phyloP scores from a whole-genome alignment of 1,284 basidiomycete genomes.

The Heliocybe sulcata region DNA sequence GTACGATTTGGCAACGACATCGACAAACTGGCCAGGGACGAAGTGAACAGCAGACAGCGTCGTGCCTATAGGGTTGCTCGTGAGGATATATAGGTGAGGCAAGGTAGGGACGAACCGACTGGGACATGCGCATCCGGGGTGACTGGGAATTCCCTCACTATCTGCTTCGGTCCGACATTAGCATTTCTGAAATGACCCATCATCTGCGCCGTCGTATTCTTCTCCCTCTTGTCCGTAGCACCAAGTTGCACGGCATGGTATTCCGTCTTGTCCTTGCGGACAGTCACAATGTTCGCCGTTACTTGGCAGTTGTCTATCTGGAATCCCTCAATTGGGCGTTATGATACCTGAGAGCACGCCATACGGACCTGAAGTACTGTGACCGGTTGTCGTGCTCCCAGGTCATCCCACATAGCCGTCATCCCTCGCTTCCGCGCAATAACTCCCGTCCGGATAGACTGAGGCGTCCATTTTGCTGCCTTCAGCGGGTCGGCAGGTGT shows the following conservation, averaged over 20 bases:
- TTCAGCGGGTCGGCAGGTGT: slow-evolving; percentile 19
- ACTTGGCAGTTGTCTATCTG: slow-evolving; percentile 84
- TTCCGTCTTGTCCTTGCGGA: slow-evolving; percentile 56
- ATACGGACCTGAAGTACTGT: slow-evolving; percentile 86
- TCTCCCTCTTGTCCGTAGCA: slow-evolving; percentile 60
- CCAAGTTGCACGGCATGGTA: slow-evolving; percentile 88
- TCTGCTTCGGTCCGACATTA: slow-evolving; percentile 78
- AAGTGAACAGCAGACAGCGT: slow-evolving; percentile 90
- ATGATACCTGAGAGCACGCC: slow-evolving; percentile 4
- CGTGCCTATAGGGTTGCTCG: slow-evolving; percentile 51
- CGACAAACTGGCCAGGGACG: slow-evolving; percentile 95
- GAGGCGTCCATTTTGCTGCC: slow-evolving; percentile 72
- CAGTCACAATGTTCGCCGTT: slow-evolving; percentile 64
- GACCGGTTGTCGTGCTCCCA: slow-evolving; percentile 83
- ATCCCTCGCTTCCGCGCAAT: slow-evolving; percentile 96
- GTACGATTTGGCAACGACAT: slow-evolving; percentile 89
- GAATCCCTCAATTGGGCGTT: slow-evolving; percentile 3
- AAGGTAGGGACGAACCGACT: slow-evolving; percentile 53
- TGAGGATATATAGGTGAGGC: slow-evolving; percentile 1
- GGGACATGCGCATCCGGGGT: slow-evolving; percentile 86
- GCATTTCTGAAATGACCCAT: slow-evolving; percentile 85
- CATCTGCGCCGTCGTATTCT: slow-evolving; percentile 70
- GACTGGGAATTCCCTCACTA: slow-evolving; percentile 87
- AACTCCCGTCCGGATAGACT: slow-evolving; percentile 87
- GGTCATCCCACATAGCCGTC: slow-evolving; percentile 89